A percentile compares a stretch with the other conserved stretches of the same genome.
Conservation (phyloP, 495 filamentous ascomycete genomes). For the Penicillium samsonianum region DNA sequence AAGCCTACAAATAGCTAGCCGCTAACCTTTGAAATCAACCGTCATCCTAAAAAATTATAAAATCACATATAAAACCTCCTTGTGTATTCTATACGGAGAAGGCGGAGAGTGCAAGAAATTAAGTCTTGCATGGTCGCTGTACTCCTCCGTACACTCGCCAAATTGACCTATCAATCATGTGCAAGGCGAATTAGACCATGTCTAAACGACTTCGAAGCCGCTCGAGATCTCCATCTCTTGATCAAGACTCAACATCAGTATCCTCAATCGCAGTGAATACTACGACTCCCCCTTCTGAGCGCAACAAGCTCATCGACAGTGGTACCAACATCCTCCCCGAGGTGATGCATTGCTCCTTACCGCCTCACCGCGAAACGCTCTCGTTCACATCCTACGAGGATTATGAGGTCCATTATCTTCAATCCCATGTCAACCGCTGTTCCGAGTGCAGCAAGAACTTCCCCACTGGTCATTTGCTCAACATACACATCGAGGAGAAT, state of each 20-base stretch:
- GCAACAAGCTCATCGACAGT: slow-evolving; percentile 31
- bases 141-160: slow-evolving; percentile 18
- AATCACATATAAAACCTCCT: neutral
- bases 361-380: slow-evolving; percentile 69
- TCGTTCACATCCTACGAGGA: slow-evolving; percentile 74
- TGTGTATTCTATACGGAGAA: neutral
- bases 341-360: slow-evolving; percentile 76
- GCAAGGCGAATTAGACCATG: slow-evolving; percentile 37
- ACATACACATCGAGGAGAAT: slow-evolving; percentile 86
- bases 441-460: slow-evolving; percentile 78
- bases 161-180: slow-evolving; percentile 21
- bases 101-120: neutral
- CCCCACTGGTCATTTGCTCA: slow-evolving; percentile 68
- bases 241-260: slow-evolving; percentile 24
- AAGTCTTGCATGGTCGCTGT: neutral
- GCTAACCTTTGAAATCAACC: neutral
- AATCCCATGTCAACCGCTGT: slow-evolving; percentile 82
- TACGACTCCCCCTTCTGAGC: slow-evolving; percentile 19
- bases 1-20: neutral
- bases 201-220: slow-evolving; percentile 61
- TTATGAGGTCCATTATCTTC: slow-evolving; percentile 84
- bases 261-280: slow-evolving; percentile 29
- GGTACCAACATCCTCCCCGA: slow-evolving; percentile 26
- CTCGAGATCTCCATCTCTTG: slow-evolving; percentile 37
- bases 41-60: too few species aligned